A percentile compares a stretch with the other conserved stretches of the same genome.
phyloP scores from a whole-genome alignment of 768 basidiomycete genomes.

The Jaapia argillacea region DNA sequence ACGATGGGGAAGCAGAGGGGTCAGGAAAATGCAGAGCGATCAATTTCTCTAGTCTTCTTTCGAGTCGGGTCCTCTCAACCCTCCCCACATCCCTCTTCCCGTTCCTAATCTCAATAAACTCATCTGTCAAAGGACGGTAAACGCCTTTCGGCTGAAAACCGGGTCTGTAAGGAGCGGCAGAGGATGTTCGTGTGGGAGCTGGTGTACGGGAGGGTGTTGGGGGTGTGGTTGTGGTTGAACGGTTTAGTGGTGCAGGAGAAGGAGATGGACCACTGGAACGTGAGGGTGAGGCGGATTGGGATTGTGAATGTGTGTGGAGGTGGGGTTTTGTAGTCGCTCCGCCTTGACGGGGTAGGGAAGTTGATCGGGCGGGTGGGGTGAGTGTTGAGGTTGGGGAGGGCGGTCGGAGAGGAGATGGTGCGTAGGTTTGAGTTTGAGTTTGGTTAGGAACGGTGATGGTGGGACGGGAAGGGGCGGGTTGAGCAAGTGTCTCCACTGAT shows the following conservation, averaged over 20 bases:
- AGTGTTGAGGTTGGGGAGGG: slow-evolving; percentile 25
- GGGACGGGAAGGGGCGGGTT: slow-evolving; percentile 34
- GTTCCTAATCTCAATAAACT: slow-evolving; percentile 48
- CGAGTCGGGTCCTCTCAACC: slow-evolving; percentile 76
- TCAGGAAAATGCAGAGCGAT: slow-evolving; percentile 59
- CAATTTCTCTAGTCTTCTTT: slow-evolving; percentile 83
- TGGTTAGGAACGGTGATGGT: too few species aligned
- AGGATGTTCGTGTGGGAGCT: slow-evolving; percentile 12
- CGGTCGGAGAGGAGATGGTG: slow-evolving; percentile 11
- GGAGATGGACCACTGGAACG: slow-evolving; percentile 7
- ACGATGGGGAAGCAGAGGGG: too few species aligned
- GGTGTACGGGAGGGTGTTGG: neutral
- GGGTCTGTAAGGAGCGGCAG: slow-evolving; percentile 68
- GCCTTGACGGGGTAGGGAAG: slow-evolving; percentile 6
- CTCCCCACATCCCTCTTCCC: slow-evolving; percentile 34
- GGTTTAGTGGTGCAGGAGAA: slow-evolving; percentile 10
- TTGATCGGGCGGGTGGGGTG: slow-evolving; percentile 15
- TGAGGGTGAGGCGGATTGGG: slow-evolving; percentile 5
- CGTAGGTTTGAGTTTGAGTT: too few species aligned
- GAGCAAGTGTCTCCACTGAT: slow-evolving; percentile 5
- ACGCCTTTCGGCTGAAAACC: slow-evolving; percentile 93
- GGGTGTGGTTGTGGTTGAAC: too few species aligned
- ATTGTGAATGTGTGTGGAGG: slow-evolving; percentile 12
- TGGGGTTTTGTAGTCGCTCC: slow-evolving; percentile 10
- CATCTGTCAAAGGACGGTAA: slow-evolving; percentile 70